phyloP scores from a whole-genome alignment of 1,284 basidiomycete species.

The Austroboletus novae-zelandiae region DNA sequence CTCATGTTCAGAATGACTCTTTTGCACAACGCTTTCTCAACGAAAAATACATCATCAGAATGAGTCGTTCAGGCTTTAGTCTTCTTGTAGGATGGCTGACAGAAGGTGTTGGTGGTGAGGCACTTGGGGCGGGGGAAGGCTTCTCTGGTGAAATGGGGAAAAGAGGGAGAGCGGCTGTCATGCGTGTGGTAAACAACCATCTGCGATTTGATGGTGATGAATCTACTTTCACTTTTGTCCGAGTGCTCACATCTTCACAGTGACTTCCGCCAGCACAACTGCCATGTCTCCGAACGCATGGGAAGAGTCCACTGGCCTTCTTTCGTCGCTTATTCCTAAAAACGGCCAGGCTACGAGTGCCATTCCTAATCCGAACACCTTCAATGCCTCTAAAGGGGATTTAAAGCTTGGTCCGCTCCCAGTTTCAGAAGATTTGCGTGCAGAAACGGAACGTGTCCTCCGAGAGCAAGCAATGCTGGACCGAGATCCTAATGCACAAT shows the following conservation, averaged over 20 bases:
- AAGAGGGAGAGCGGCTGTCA: conserved; percentile 78
- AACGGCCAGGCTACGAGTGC: conserved; percentile 30
- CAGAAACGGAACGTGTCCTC: conserved; percentile 75
- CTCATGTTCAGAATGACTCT: conserved; percentile 84
- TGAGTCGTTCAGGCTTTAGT: conserved; percentile 91
- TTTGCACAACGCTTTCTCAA: conserved; percentile 83
- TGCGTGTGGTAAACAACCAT: conserved; percentile 93
- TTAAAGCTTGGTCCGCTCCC: conserved; percentile 85
- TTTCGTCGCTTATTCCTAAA: conserved; percentile 75
- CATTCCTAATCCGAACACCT: conserved; percentile 59
- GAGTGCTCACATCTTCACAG: conserved; percentile 39
- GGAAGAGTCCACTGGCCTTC: conserved; percentile 81
- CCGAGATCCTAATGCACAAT: conserved; percentile 60
- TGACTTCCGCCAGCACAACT: conserved; percentile 69
- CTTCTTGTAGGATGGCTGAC: conserved; percentile 96
- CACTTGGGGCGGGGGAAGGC: conserved; percentile 76
- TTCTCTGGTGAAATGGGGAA: conserved; percentile 81
- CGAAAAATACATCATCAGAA: conserved; percentile 88
- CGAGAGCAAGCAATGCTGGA: conserved; percentile 72
- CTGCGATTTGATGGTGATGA: conserved; percentile 84
- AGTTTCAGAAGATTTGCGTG: conserved; percentile 72
- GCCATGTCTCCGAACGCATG: conserved; percentile 61
- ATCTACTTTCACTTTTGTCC: conserved; percentile 7
- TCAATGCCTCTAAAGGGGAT: conserved; percentile 70
- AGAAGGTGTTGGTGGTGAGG: conserved; percentile 86